Evolutionary conservation across 306 rosid genomes (phyloP), one percentile per base, ranked within the genome.

Genomic region (Carpinus viminea): DNA sequence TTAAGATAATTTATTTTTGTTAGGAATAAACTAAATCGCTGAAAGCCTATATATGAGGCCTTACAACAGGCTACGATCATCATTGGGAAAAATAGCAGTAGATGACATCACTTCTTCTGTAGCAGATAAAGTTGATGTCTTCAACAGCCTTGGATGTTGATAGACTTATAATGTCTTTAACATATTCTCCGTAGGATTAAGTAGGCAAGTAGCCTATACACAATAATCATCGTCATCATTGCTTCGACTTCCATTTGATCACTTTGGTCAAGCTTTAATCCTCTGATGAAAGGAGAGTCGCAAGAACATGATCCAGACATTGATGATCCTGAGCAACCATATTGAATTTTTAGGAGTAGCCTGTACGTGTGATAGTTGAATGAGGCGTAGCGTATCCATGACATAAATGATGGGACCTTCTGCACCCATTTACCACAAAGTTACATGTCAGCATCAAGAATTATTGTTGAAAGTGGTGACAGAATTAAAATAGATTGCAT

Each of bases 321-420:
- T 52, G 74, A 5, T 17, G 74, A 5, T 17, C 15, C 65, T 38
- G 21, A 24, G 21, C 73, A 76, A 18, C 74, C 74, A 43, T 68
- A 68, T 2, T 68, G 80, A 12, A 77, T 69, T 45, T 77, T 77
- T 68, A 68, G 3, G 24, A 65, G 68, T 7, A 76, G 21, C 54
- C 66, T 76, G 11, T 66, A 77, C 1, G 80, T 77, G 68, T 77
- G 80, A 54, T 54, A 77, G 68, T 68, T 76, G 74, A 66, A 76
- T 12, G 80, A 76, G 26, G 38, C 6, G 53, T 76, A 76, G 18
- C 80, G 80, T 4, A 77, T 5, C 80, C 80, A 77, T 55, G 74
- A 54, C 75, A 43, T 77, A 18, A 77, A 77, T 18, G 8, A 4
- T 53, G 80, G 80, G 13, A 68, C 80, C 54, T 77, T 41, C 80